Evolutionary conservation across 1,139 yeast species (phyloP).

Genomic region (Meyerozyma guilliermondii): DNA sequence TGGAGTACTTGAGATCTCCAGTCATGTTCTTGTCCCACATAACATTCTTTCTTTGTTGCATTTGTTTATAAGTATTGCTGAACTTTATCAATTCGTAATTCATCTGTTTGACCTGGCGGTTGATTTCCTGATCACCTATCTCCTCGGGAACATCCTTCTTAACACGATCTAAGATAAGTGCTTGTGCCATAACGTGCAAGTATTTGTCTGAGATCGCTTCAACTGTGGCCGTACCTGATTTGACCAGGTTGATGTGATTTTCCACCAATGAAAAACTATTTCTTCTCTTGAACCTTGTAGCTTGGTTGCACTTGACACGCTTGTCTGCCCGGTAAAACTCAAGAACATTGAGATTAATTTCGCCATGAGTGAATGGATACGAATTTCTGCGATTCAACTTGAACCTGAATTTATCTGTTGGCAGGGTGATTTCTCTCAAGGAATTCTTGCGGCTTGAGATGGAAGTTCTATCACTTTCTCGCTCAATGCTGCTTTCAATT

Average conservation of each 20-base stretch:
- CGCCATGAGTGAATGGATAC: constrained; percentile 29
- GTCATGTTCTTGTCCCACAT: constrained; percentile 30
- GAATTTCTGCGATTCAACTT: constrained; percentile 42
- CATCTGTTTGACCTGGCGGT: constrained; percentile 22
- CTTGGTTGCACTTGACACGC: not conserved
- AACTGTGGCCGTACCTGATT: constrained; percentile 13
- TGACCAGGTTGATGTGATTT: constrained; percentile 18
- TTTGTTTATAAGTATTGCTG: constrained; percentile 23
- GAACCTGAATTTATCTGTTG: constrained; percentile 14
- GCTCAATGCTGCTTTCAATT: not conserved
- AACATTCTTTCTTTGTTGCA: constrained; percentile 25
- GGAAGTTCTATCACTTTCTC: not conserved
- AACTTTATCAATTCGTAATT: constrained; percentile 30
- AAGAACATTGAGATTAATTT: constrained; percentile 27
- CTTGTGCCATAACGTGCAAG: constrained; percentile 17
- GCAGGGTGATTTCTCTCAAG: not conserved
- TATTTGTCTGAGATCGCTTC: constrained; percentile 21
- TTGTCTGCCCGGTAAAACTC: constrained; percentile 16
- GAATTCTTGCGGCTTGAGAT: not conserved
- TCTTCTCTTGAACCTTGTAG: constrained; percentile 16
- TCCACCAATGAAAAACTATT: constrained; percentile 44
- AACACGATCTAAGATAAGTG: constrained; percentile 17
- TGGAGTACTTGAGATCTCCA: constrained; percentile 39
- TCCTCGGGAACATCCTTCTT: constrained; percentile 9
- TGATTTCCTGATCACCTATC: constrained; percentile 15